Evolutionary conservation across 2,329 filamentous ascomycete genomes (phyloP).

Genomic region (Clarireedia monteithiana): DNA sequence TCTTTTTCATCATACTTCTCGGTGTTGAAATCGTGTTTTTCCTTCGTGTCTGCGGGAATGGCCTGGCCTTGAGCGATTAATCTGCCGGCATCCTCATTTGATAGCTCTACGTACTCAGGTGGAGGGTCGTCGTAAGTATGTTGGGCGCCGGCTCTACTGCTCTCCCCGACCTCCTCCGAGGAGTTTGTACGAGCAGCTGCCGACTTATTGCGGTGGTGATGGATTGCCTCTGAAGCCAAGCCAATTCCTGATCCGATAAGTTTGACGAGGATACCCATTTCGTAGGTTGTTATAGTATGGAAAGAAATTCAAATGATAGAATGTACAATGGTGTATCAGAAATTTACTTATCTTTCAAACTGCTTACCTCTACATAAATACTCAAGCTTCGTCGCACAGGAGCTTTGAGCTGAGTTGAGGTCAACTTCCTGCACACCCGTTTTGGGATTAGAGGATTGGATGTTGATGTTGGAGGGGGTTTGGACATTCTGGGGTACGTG

Average conservation of each 20-base stretch:
- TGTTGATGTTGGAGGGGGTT: no score
- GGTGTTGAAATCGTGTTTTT: conserved; percentile 2
- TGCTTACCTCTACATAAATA: no score
- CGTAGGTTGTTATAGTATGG: background rate
- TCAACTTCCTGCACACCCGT: no score
- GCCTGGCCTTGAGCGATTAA: conserved; percentile 17
- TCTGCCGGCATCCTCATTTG: conserved; percentile 13
- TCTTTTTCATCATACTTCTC: conserved; percentile 8
- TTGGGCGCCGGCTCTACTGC: conserved; percentile 11
- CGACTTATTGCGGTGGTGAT: conserved; percentile 10
- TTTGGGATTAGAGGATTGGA: no score
- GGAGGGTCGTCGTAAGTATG: conserved; percentile 11
- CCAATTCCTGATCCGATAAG: conserved; percentile 23
- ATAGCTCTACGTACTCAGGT: conserved; percentile 20
- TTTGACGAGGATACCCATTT: conserved; percentile 20
- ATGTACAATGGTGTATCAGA: background rate
- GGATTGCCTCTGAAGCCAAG: conserved; percentile 22
- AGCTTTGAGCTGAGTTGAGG: no score
- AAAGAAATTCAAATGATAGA: background rate
- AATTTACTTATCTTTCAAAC: no score
- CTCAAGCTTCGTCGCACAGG: no score
- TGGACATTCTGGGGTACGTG: no score
- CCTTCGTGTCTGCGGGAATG: conserved; percentile 10
- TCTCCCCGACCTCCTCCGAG: conserved; percentile 9
- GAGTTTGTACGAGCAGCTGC: background rate